These are phyloP conservation scores for Ogataea ramenticola DNA, from an alignment of 805 yeast species.

Conservation along the genomic window DNA sequence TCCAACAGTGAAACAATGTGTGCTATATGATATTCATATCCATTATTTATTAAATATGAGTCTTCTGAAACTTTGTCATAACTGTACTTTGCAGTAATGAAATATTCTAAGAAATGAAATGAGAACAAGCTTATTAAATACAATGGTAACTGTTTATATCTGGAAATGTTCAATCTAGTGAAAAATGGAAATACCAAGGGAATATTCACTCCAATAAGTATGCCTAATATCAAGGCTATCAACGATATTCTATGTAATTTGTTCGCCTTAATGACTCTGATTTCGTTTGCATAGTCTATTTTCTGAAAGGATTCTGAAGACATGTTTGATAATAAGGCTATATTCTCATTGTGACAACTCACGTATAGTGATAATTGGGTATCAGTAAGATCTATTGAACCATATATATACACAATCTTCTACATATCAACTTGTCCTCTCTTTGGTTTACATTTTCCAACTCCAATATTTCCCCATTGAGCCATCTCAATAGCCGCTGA, in stretches of 20 bases:
- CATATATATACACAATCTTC: no score
- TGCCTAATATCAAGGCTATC: conserved; percentile 40
- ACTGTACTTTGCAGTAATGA: conserved; percentile 71
- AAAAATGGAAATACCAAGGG: conserved; percentile 8
- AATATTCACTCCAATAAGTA: conserved; percentile 27
- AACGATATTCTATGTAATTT: conserved; percentile 22
- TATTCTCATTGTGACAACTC: no score
- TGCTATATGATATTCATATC: conserved; percentile 49
- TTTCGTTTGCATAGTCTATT: background rate
- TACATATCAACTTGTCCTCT: no score
- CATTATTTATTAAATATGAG: conserved; percentile 63
- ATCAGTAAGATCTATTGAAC: no score
- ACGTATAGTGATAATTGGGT: no score
- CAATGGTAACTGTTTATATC: conserved; percentile 9
- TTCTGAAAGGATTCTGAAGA: background rate
- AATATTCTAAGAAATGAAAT: conserved; percentile 82
- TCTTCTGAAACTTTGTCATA: conserved; percentile 57
- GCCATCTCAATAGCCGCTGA: no score
- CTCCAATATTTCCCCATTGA: no score
- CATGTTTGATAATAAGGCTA: no score
- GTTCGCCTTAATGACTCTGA: background rate
- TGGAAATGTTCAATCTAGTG: background rate
- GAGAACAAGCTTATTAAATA: conserved; percentile 47
- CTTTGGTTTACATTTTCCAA: no score
- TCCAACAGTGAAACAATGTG: conserved; percentile 51